Conservation (phyloP, 2,329 filamentous ascomycete genomes). For the Bipolaris oryzae region DNA sequence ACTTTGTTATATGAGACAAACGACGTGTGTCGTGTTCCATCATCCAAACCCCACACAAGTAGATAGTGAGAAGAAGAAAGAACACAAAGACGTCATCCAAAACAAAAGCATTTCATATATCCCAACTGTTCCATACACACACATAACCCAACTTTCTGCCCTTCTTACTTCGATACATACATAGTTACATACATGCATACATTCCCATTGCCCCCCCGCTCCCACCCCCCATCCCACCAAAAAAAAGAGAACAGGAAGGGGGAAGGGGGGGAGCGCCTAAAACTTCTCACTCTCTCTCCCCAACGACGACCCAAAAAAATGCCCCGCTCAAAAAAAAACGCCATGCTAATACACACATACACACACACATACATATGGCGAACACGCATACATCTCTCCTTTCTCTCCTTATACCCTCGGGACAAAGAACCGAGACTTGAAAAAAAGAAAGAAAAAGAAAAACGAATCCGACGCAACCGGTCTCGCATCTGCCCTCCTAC, state of each 20-base stretch:
- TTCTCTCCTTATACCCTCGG: not conserved
- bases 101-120: not conserved
- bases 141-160: too few species aligned
- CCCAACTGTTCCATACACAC: not conserved
- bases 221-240: not conserved
- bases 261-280: too few species aligned
- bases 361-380: constrained; percentile 3
- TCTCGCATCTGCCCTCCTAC: too few species aligned
- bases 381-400: not conserved
- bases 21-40: too few species aligned
- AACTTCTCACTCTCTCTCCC: too few species aligned
- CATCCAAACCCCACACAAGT: too few species aligned
- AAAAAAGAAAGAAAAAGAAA: not conserved
- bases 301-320: too few species aligned
- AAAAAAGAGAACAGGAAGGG: not conserved
- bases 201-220: not conserved
- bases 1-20: too few species aligned
- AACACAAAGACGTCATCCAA: not conserved
- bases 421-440: not conserved
- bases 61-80: too few species aligned
- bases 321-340: too few species aligned
- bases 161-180: not conserved
- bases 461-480: not conserved
- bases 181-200: not conserved
- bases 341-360: constrained; percentile 24